Base-by-base conservation (phyloP, 306 rosid species). In the Sphenostylis stenocarpa region DNA sequence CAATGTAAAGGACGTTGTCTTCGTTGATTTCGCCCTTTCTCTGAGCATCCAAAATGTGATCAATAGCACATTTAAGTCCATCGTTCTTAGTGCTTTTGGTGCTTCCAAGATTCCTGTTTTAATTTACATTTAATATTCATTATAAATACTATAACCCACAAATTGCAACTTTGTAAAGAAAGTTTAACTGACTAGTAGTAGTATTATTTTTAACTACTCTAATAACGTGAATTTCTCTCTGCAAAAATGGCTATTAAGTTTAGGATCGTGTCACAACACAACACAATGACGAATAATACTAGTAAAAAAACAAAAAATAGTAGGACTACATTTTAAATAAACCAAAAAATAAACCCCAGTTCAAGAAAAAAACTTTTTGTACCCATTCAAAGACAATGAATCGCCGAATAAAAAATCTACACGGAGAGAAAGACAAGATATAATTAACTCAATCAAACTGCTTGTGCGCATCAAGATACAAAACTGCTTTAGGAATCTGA, bases 1-100 rank as follows among this genome's bases (percentile, higher is more conserved):
- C 97, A 29, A 93, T 93, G 92, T 93, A 93, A 70, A 93, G 98
- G 4, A 93, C 96, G 52, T 93, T 93, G 79, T 93, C 98, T 75
- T 93, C 98, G 80, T 87, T 93, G 81, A 93, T 93, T 80, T 93
- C 98, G 0, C 98, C 98, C 61, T 93, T 93, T 44, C 82, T 80
- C 79, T 93, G 90, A 5, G 98, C 98, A 33, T 91, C 98, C 81
- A 90, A 47, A 13, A 93, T 93, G 62, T 93, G 98, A 62, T 93
- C 98, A 3, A 93, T 88, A 2, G 98, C 98, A 51, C 98, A 91
- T 58, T 90, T 93, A 26, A 93, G 81, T 8, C 91, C 92, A 5
- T 85, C 93, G 11, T 86, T 84, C 33, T 48, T 62, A 0, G 83
- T 72, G 4, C 81, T 67, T 73, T 83, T 84, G 0, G 88, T 86